These are phyloP conservation scores for Pestalotiopsis sp. DNA, from an alignment of 2,329 filamentous ascomycete species.

Conservation along the genomic window DNA sequence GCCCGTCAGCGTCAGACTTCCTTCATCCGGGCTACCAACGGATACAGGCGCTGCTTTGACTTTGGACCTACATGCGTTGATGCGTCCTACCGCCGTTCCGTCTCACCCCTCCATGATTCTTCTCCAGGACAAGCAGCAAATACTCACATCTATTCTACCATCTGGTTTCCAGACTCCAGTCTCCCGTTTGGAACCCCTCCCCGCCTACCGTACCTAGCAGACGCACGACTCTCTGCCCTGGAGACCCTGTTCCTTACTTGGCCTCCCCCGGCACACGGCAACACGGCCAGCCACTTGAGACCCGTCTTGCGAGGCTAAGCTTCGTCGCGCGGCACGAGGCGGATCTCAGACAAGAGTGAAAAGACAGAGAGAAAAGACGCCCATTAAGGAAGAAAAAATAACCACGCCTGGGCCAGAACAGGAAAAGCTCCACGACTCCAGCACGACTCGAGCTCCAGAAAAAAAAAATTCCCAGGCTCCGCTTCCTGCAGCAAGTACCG, in stretches of 20 bases:
- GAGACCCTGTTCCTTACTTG: background rate
- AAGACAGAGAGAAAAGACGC: background rate
- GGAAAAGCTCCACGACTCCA: slow-evolving; percentile 2
- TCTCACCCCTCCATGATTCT: background rate
- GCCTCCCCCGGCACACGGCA: background rate
- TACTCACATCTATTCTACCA: background rate
- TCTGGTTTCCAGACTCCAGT: background rate
- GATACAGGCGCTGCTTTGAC: background rate
- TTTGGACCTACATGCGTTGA: background rate
- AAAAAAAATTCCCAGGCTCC: background rate
- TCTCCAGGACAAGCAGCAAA: background rate
- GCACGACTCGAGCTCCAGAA: slow-evolving; percentile 6
- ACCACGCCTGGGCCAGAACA: background rate
- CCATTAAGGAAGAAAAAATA: background rate
- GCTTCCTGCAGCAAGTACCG: slow-evolving; percentile 2
- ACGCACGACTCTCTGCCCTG: background rate
- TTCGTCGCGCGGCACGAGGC: slow-evolving; percentile 2
- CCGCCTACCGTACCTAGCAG: background rate
- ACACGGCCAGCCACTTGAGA: background rate
- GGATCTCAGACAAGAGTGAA: slow-evolving; percentile 4
- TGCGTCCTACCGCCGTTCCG: background rate
- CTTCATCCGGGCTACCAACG: background rate
- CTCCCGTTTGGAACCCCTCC: background rate
- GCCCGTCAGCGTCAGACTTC: background rate
- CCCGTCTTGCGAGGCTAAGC: background rate